Percentiles rank a stretch among this genome's conserved stretches.
These are phyloP conservation scores for Sapria himalayana DNA, from an alignment of 345 rosid genomes.

Conservation along the genomic window DNA sequence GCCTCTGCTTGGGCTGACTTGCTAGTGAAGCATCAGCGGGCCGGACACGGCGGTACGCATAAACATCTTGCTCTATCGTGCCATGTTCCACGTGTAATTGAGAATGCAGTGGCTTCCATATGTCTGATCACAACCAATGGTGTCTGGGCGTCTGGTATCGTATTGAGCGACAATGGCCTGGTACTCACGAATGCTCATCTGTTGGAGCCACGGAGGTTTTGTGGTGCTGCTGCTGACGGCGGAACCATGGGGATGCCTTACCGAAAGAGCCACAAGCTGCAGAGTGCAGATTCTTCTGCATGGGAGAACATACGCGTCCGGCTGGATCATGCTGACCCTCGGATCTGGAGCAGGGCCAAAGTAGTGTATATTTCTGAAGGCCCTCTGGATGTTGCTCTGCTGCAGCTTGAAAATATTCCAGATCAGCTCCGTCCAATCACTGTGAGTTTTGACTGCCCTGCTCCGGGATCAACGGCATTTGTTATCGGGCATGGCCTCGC, in stretches of 20 bases:
- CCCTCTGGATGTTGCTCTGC: conserved; percentile 65
- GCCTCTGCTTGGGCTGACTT: conserved; percentile 63
- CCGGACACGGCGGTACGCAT: conserved; percentile 9
- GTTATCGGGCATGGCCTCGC: conserved; percentile 78
- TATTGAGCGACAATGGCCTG: conserved; percentile 66
- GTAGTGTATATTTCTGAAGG: conserved; percentile 54
- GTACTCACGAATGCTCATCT: conserved; percentile 87
- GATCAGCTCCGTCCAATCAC: conserved; percentile 32
- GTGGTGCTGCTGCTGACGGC: conserved; percentile 32
- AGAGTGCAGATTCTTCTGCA: conserved; percentile 10
- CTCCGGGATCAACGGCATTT: conserved; percentile 49
- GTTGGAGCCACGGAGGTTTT: conserved; percentile 91
- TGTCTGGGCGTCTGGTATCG: conserved; percentile 84
- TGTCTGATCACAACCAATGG: conserved; percentile 63
- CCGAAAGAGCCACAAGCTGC: conserved; percentile 9
- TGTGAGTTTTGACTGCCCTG: conserved; percentile 27
- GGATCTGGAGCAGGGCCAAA: conserved; percentile 69
- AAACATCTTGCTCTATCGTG: conserved; percentile 7
- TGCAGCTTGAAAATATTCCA: conserved; percentile 44
- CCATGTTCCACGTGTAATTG: conserved; percentile 15
- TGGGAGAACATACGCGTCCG: conserved; percentile 39
- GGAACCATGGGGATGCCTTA: conserved; percentile 14
- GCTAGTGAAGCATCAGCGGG: conserved; percentile 29
- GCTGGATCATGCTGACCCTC: conserved; percentile 38
- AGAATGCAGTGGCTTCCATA: conserved; percentile 49